These are phyloP conservation scores for Suhomyces bribrorum DNA, from an alignment of 1,139 yeast species.

Conservation along the genomic window DNA sequence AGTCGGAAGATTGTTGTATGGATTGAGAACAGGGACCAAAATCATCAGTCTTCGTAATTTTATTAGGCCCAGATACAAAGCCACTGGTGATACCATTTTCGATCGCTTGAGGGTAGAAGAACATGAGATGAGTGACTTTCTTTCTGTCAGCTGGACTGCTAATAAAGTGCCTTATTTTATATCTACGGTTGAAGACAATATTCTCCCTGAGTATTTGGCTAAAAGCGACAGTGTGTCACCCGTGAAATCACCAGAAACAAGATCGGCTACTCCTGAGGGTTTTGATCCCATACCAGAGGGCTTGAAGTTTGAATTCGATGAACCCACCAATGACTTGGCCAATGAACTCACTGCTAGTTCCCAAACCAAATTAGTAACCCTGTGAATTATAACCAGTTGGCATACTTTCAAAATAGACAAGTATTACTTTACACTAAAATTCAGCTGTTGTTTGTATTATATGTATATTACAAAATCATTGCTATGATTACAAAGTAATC, in stretches of 20 bases:
- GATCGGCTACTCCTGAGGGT: not conserved
- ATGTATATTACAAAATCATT: conserved; percentile 9
- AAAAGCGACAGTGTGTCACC: conserved; percentile 7
- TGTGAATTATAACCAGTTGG: not conserved
- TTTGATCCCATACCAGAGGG: not conserved
- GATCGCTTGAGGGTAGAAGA: conserved; percentile 67
- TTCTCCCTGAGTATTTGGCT: conserved; percentile 17
- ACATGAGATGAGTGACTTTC: conserved; percentile 63
- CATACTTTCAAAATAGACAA: not conserved
- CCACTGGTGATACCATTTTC: conserved; percentile 56
- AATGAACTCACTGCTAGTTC: not conserved
- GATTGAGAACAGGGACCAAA: conserved; percentile 71
- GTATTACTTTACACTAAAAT: too few relatives aligned
- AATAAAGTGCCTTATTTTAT: conserved; percentile 80
- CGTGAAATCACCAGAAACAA: not conserved
- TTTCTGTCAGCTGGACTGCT: conserved; percentile 87
- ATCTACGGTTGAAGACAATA: conserved; percentile 60
- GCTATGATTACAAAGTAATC: not conserved
- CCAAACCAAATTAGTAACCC: not conserved
- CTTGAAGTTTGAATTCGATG: not conserved
- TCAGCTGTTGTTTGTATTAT: conserved; percentile 3
- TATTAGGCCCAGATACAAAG: conserved; percentile 58
- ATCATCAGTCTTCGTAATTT: conserved; percentile 78
- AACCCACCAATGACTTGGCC: not conserved
- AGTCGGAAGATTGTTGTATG: conserved; percentile 64